Evolutionary conservation across 768 basidiomycete species (phyloP), one percentile per base, ranked within the genome.

Genomic region (Boletus vinaceobasis): DNA sequence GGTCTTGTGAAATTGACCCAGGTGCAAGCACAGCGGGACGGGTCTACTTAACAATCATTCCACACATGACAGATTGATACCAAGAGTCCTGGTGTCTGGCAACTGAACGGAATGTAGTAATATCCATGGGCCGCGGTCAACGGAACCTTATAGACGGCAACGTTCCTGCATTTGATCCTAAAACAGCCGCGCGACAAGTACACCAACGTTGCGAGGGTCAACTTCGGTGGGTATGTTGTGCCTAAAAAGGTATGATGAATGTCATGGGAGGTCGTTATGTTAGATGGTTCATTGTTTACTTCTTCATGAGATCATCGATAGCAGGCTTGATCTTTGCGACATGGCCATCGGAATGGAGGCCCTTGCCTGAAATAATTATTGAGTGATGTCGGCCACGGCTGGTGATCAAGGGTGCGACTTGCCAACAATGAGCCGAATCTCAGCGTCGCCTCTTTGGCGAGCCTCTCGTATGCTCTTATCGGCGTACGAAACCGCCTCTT

Each of bases 281-380:
- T 4, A 21, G 13, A 32, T 26, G 33, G 13, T 9, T 38, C 13
- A 48, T 45, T 40, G 60, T 80, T 39, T 63, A 91, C 90, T 87
- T 92, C 60, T 79, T 75, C 83, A 96, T 89, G 47, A 96, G 74
- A 36, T 88, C 86, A 67, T 92, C 88, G 47, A 98, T 86, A 7
- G 94, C 95, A 32, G 95, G 96, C 66, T 88, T 93, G 64, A 98
- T 79, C 74, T 96, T 98, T 0, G 90, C 88, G 7, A 81, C 77
- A 43, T 87, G 85, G 4, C 80, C 79, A 27, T 77, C 73, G 17
- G 90, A 93, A 71, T 98, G 96, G 29, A 93, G 74, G 10, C 94
- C 94, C 72, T 93, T 96, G 15, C 90, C 89, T 89, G 23, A 10
- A 26, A 27, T 6, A 5, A 45, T 42, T 26, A 6, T 50, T 35